phyloP scores from a whole-genome alignment of 2,329 filamentous ascomycete genomes.

The Monosporascus sp. region DNA sequence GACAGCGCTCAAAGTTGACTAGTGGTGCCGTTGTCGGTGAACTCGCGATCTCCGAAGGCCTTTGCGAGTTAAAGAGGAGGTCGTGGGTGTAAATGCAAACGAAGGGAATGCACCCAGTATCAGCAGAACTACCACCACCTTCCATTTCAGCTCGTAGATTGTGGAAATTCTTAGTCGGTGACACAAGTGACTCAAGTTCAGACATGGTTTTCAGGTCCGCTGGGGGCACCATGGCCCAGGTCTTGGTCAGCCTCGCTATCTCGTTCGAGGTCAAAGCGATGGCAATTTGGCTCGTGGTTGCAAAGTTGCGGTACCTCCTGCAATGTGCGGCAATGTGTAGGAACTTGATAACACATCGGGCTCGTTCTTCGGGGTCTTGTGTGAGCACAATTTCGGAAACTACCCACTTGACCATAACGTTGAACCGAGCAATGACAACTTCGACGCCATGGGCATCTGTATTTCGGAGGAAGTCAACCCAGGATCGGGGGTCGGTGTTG shows the following conservation, averaged over 20 bases:
- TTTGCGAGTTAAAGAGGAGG: constrained; percentile 74
- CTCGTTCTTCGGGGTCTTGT: constrained; percentile 64
- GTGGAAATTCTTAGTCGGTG: constrained; percentile 73
- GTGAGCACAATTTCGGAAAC: constrained; percentile 76
- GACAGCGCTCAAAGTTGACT: constrained; percentile 79
- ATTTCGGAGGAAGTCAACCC: constrained; percentile 74
- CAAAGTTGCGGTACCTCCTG: constrained; percentile 73
- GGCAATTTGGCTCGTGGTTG: constrained; percentile 75
- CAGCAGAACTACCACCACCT: constrained; percentile 45
- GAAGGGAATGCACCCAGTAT: constrained; percentile 75
- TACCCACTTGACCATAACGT: constrained; percentile 83
- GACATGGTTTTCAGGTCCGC: constrained; percentile 60
- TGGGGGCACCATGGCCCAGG: constrained; percentile 65
- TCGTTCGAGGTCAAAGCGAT: constrained; percentile 73
- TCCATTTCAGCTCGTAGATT: constrained; percentile 78
- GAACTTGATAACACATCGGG: constrained; percentile 71
- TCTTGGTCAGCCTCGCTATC: constrained; percentile 60
- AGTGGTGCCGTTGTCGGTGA: constrained; percentile 62
- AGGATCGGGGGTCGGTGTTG: constrained; percentile 62
- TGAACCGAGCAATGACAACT: constrained; percentile 80
- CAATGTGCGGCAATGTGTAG: constrained; percentile 78
- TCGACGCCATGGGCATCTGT: constrained; percentile 71
- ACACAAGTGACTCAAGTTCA: constrained; percentile 67
- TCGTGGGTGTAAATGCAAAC: constrained; percentile 82
- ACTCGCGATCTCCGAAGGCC: constrained; percentile 67